phyloP scores from a whole-genome alignment of 495 filamentous ascomycete species.

The Aspergillus funiculosus region DNA sequence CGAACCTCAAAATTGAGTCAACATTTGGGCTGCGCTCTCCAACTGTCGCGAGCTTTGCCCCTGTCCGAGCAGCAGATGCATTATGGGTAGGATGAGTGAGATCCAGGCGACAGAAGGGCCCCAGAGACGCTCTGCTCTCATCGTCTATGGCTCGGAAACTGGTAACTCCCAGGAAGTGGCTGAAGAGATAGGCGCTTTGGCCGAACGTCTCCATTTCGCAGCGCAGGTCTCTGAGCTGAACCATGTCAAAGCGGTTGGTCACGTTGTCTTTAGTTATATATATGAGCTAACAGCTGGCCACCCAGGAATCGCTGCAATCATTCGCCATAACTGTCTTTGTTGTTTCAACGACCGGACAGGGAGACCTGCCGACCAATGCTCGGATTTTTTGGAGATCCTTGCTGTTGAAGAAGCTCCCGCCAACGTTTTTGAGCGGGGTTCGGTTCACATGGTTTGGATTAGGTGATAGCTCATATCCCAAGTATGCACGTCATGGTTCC shows the following conservation, averaged over 20 bases:
- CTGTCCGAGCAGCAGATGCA: not conserved
- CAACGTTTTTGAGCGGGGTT: conserved; percentile 59
- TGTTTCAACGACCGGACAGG: conserved; percentile 90
- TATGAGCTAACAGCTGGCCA: conserved; percentile 1
- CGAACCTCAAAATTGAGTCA: conserved; percentile 10
- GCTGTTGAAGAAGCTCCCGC: conserved; percentile 66
- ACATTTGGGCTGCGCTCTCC: not conserved
- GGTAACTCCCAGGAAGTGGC: conserved; percentile 89
- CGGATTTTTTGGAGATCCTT: conserved; percentile 79
- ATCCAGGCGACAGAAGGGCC: conserved; percentile 12
- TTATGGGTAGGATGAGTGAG: conserved; percentile 24
- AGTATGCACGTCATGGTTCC: conserved; percentile 43
- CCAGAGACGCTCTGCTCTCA: conserved; percentile 53
- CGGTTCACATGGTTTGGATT: conserved; percentile 82
- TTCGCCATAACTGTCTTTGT: conserved; percentile 68
- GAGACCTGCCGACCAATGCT: conserved; percentile 79
- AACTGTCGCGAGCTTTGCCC: not conserved
- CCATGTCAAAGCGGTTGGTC: conserved; percentile 63
- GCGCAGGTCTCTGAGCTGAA: conserved; percentile 73
- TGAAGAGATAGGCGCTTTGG: conserved; percentile 66
- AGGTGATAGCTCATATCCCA: conserved; percentile 89
- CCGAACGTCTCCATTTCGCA: conserved; percentile 69
- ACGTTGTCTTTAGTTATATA: not conserved
- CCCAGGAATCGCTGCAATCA: conserved; percentile 41
- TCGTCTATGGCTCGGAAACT: conserved; percentile 92